These are phyloP conservation scores for Lomentospora prolificans DNA, from an alignment of 2,329 filamentous ascomycete genomes.

Conservation along the genomic window DNA sequence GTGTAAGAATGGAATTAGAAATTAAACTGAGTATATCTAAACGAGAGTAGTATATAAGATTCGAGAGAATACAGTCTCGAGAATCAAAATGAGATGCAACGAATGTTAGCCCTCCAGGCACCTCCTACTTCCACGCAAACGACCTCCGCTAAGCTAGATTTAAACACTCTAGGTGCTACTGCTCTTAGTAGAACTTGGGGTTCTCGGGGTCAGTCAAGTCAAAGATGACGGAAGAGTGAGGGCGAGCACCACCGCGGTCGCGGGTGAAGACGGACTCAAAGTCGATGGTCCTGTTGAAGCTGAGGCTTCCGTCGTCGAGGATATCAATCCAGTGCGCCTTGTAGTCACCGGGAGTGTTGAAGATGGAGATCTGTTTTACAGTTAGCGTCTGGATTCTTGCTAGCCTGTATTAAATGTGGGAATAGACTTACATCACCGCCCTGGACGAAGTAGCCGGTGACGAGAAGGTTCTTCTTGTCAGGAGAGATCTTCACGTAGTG, in stretches of 20 bases:
- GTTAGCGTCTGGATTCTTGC: not conserved
- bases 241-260: conserved; percentile 45
- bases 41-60: not conserved
- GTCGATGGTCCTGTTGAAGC: conserved; percentile 51
- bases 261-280: conserved; percentile 40
- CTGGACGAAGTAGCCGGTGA: conserved; percentile 59
- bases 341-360: conserved; percentile 53
- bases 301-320: conserved; percentile 39
- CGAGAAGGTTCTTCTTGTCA: conserved; percentile 53
- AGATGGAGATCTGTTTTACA: conserved; percentile 35
- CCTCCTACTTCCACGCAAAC: too few relatives aligned
- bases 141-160: too few relatives aligned
- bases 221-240: conserved; percentile 47
- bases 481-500: conserved; percentile 57
- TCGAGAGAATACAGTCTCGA: too few relatives aligned
- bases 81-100: too few relatives aligned
- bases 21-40: not conserved
- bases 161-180: too few relatives aligned
- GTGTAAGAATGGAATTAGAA: not conserved
- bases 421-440: conserved; percentile 34
- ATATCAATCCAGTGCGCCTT: conserved; percentile 55
- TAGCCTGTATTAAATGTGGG: not conserved
- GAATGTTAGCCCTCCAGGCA: too few relatives aligned
- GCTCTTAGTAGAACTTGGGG: conserved; percentile 39
- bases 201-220: conserved; percentile 44